A percentile compares a stretch with the other conserved stretches of the same genome.
phyloP scores from a whole-genome alignment of 495 filamentous ascomycete genomes.

The Hypoxylon intermedium region DNA sequence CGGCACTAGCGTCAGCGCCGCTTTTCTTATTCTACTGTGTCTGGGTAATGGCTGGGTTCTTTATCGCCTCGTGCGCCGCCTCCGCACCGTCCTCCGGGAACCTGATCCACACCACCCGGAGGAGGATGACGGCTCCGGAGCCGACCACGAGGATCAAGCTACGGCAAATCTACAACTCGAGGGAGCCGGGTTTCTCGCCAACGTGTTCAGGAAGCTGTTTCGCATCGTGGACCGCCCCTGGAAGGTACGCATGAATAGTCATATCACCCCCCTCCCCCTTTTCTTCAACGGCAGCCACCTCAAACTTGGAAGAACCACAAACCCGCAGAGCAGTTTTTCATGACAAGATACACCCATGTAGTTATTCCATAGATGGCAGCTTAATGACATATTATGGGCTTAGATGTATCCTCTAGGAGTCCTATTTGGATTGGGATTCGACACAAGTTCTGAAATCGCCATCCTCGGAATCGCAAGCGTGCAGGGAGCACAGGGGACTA shows the following conservation, averaged over 20 bases:
- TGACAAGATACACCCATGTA: too few species aligned
- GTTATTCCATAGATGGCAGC: not conserved
- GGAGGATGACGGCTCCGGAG: slow-evolving; percentile 17
- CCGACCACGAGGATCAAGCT: slow-evolving; percentile 51
- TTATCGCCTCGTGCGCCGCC: slow-evolving; percentile 71
- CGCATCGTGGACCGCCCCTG: slow-evolving; percentile 86
- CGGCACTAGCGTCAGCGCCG: slow-evolving; percentile 80
- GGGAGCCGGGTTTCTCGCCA: slow-evolving; percentile 76
- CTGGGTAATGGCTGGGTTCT: slow-evolving; percentile 85
- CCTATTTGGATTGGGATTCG: slow-evolving; percentile 92
- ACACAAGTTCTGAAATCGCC: slow-evolving; percentile 94
- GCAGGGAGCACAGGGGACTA: slow-evolving; percentile 82
- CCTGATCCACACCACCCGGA: slow-evolving; percentile 23
- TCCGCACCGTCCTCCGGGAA: slow-evolving; percentile 64
- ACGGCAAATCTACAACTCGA: slow-evolving; percentile 72
- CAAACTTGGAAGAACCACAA: too few species aligned
- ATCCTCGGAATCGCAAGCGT: slow-evolving; percentile 88
- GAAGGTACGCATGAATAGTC: slow-evolving; percentile 63
- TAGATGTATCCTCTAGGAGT: slow-evolving; percentile 89
- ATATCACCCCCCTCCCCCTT: not conserved
- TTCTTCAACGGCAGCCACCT: too few species aligned
- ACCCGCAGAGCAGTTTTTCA: too few species aligned
- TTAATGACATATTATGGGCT: not conserved
- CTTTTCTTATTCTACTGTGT: slow-evolving; percentile 83
- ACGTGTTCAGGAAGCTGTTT: slow-evolving; percentile 77